phyloP scores from a whole-genome alignment of 441 rosid genomes.

The Gossypium armourianum region DNA sequence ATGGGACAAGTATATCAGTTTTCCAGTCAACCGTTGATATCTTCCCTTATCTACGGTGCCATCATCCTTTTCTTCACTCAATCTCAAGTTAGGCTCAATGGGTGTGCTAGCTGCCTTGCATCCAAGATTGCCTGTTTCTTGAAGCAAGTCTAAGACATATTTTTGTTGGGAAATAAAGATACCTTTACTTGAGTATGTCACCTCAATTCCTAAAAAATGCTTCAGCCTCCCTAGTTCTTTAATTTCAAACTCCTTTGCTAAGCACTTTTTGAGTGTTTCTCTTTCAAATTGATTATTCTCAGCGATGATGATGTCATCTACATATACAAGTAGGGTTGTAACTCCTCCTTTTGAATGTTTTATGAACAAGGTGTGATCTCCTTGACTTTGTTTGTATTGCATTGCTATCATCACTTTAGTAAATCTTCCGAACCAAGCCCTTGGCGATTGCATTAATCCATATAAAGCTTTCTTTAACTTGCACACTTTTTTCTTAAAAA shows the following conservation, averaged over 20 bases:
- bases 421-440: no score
- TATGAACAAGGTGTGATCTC: background rate
- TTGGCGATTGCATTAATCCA: no score
- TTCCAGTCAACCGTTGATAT: background rate
- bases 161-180: background rate
- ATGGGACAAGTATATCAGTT: background rate
- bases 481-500: no score
- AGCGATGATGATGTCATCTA: no score
- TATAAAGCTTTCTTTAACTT: no score
- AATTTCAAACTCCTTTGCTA: background rate
- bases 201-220: background rate
- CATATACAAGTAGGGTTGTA: background rate
- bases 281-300: background rate
- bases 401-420: no score
- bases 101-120: background rate
- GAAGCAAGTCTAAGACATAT: background rate
- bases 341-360: background rate
- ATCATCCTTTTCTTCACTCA: background rate
- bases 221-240: background rate
- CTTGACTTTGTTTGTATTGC: background rate
- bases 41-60: background rate
- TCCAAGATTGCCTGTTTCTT: background rate
- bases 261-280: background rate
- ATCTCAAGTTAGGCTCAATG: background rate
- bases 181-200: background rate